Conservation (phyloP, 352 stramenopile species). For the Globisporangium alternatum region DNA sequence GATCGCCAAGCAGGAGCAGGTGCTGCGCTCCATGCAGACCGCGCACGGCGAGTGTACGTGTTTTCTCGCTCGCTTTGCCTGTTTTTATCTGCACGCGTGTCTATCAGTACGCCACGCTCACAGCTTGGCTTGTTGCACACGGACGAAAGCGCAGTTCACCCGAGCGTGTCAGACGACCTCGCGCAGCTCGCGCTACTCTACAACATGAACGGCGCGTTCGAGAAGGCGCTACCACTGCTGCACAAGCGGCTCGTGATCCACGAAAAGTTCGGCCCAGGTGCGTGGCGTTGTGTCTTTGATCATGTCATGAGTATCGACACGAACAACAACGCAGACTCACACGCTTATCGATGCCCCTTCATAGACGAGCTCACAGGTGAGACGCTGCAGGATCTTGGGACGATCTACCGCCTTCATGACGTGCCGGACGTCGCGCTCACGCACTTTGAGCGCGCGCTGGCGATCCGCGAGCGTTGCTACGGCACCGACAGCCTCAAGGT, state of each 20-base stretch:
- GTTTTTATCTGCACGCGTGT: background rate
- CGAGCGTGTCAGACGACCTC: slow-evolving; percentile 55
- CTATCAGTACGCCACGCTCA: background rate
- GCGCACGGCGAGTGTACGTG: slow-evolving; percentile 52
- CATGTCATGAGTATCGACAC: background rate
- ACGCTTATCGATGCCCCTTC: background rate
- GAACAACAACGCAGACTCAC: background rate
- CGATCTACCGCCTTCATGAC: slow-evolving; percentile 61
- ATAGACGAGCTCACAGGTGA: slow-evolving; percentile 58
- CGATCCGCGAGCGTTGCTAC: slow-evolving; percentile 41
- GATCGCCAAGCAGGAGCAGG: slow-evolving; percentile 47
- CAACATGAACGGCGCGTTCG: slow-evolving; percentile 65
- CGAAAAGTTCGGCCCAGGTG: slow-evolving; percentile 71
- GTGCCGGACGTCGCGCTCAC: slow-evolving; percentile 47
- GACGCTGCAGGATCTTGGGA: slow-evolving; percentile 62
- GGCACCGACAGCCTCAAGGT: slow-evolving; percentile 62
- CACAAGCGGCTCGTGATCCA: slow-evolving; percentile 81
- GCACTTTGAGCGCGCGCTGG: slow-evolving; percentile 56
- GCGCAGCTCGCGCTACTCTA: slow-evolving; percentile 64
- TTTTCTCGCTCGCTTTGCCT: too few species aligned
- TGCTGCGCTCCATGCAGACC: slow-evolving; percentile 39
- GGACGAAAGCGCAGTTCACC: slow-evolving; percentile 33
- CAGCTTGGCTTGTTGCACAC: background rate
- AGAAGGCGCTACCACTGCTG: slow-evolving; percentile 63
- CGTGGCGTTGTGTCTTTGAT: background rate